phyloP scores from a whole-genome alignment of 345 rosid genomes.

The Eutrema yunnanense region DNA sequence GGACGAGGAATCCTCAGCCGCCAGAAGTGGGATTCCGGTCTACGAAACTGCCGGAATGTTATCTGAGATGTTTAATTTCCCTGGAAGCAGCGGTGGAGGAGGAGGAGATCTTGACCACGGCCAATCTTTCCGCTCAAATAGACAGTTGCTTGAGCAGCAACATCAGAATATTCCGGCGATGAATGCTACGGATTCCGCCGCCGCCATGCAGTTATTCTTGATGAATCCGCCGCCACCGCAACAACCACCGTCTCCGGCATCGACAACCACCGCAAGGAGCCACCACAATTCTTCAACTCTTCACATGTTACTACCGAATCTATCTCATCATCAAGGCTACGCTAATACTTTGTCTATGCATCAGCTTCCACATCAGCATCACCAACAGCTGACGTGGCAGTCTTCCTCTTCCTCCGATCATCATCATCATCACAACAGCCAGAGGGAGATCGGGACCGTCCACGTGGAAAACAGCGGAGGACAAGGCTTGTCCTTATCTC shows the following conservation, averaged over 20 bases:
- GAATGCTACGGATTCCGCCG: slow-evolving; percentile 68
- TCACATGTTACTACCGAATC: slow-evolving; percentile 77
- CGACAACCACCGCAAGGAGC: slow-evolving; percentile 25
- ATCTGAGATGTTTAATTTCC: slow-evolving; percentile 92
- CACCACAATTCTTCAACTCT: slow-evolving; percentile 58
- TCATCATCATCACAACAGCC: slow-evolving; percentile 25
- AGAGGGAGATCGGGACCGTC: slow-evolving; percentile 48
- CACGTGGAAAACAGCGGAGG: slow-evolving; percentile 45
- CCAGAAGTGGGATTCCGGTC: slow-evolving; percentile 43
- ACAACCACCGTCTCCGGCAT: slow-evolving; percentile 62
- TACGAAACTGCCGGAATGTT: slow-evolving; percentile 83
- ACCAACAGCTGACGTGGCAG: slow-evolving; percentile 59
- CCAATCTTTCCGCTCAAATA: slow-evolving; percentile 29
- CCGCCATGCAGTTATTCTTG: slow-evolving; percentile 90
- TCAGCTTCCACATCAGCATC: slow-evolving; percentile 41
- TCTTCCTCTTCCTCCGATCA: slow-evolving; percentile 31
- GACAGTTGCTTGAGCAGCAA: slow-evolving; percentile 42
- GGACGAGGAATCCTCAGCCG: slow-evolving; percentile 42
- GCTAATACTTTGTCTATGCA: slow-evolving; percentile 30
- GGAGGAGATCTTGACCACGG: slow-evolving; percentile 31
- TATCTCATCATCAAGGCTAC: slow-evolving; percentile 46
- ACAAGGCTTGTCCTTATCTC: slow-evolving; percentile 82
- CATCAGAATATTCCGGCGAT: slow-evolving; percentile 58
- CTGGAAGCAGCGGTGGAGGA: slow-evolving; percentile 37
- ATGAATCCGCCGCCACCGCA: slow-evolving; percentile 87